Evolutionary conservation across 805 yeast genomes (phyloP), one percentile per base, ranked within the genome.

Genomic region (Maudiozyma pseudohumilis): DNA sequence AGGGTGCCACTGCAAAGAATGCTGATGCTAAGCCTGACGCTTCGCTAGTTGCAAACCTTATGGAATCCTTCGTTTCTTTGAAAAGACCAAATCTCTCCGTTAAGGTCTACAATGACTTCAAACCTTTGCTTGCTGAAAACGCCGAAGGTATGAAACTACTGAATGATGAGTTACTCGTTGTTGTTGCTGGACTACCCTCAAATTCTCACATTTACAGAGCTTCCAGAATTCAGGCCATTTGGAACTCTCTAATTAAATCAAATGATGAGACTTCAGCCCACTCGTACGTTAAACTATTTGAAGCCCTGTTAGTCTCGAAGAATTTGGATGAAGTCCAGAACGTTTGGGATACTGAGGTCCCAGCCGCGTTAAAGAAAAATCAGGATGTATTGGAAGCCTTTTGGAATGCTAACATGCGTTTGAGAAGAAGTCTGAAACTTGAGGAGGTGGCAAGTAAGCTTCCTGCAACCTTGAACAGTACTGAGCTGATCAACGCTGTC

Each of bases 141-240:
- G 5, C 16, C n/a, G 21, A 22, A 5, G 11, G 10, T 18, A 36
- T 40, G n/a, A 15, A 35, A 4, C 17, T 21, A 2, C 18, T 53
- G 25, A 43, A 51, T 20, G 43, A 53, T 36, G 25, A 43, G 17
- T 40, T 57, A 15, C 35, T 57, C 7, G 22, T 46, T 4, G 52
- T 50, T 5, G 59, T 57, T 3, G 50, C 55, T 9, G 40, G 38
- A 20, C 29, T 52, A 35, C 37, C 38, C 7, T 18, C 44, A 16
- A 39, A 38, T 22, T 31, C 45, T 5, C 40, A 42, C 10, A 29
- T 32, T 27, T 36, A 44, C 22, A 50, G 42, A 32, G 26, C 48
- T 28, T 42, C 44, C 22, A 49, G 59, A 40, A 48, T 56, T 27
- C 47, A 53, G 38, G 61, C 61, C 2, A 46, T 56, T 27, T 57